Conservation (phyloP, 306 rosid species). For the Quercus wislizeni region DNA sequence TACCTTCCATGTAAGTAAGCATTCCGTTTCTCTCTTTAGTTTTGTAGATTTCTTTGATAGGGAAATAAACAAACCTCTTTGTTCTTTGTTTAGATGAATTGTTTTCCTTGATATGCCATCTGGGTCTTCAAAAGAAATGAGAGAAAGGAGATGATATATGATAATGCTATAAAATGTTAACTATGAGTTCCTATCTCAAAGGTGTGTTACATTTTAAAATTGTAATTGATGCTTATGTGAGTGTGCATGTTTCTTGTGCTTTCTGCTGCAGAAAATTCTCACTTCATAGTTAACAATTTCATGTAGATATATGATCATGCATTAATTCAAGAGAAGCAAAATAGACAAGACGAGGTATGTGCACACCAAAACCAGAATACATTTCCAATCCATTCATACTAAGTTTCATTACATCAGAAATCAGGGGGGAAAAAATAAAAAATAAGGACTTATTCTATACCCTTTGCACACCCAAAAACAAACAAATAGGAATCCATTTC, state of each 20-base stretch:
- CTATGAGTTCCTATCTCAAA: not conserved
- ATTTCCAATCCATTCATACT: constrained; percentile 70
- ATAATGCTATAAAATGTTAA: constrained; percentile 1
- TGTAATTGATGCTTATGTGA: constrained; percentile 2
- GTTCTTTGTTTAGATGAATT: constrained; percentile 1
- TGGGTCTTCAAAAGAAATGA: not conserved
- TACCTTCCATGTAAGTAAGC: constrained; percentile 35
- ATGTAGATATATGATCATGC: not conserved
- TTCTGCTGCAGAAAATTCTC: constrained; percentile 4
- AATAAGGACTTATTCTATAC: constrained; percentile 54
- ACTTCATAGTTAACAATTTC: not conserved
- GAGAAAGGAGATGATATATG: not conserved
- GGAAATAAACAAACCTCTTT: not conserved
- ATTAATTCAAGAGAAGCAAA: constrained; percentile 20
- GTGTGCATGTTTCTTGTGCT: constrained; percentile 2
- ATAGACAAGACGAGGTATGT: constrained; percentile 33
- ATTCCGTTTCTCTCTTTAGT: constrained; percentile 16
- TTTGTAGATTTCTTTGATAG: not conserved
- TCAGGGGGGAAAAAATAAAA: constrained; percentile 29
- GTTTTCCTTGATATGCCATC: constrained; percentile 3
- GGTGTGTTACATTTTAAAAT: not conserved
- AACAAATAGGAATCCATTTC: constrained; percentile 42
- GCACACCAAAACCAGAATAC: constrained; percentile 89
- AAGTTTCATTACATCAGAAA: constrained; percentile 74
- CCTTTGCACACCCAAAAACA: constrained; percentile 74